Evolutionary conservation across 208 protist species (phyloP), one percentile per base, ranked within the genome.

Genomic region (Leishmania tarentolae): DNA sequence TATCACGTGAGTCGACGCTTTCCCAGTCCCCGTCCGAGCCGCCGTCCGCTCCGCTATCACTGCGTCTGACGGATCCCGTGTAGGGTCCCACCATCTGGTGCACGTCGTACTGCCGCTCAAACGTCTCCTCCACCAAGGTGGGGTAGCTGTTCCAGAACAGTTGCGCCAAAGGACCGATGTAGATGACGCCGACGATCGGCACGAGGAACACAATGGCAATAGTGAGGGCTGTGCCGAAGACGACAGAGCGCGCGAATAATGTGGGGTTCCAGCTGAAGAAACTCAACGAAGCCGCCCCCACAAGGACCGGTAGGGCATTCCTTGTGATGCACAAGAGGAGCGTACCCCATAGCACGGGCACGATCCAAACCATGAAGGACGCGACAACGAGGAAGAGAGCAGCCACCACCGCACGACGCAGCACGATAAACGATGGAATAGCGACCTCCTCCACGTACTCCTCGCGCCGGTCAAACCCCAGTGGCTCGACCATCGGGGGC

Each of bases 341-440:
- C 19, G 83, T 78, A 11, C 89, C 83, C 24, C 68, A 77, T 6
- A 90, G 44, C 28, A 94, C 75, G 31, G 90, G 89, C 31, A 84
- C 50, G 35, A 72, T 66, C 90, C 90, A 94, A 61, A 95, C 81
- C 66, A 90, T 79, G 57, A 85, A 31, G 44, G 80, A 84, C 17
- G 81, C 66, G 2, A 83, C 70, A 1, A 82, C 37, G 47, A 94
- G 86, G 50, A 94, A 95, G 42, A 94, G 69, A n/a, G 88, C 57
- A 7, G 93, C 86, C 73, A 93, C 88, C 3, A 93, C 75, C 28
- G 81, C 57, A 40, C 91, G 81, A 28, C 93, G 88, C 44, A 91
- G 65, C 76, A 79, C 42, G 1, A 92, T 70, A 65, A 80, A 75
- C 0, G 76, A 69, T 13, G 93, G 91, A 1, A 88, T 78, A 17